Evolutionary conservation across 306 rosid genomes (phyloP), one percentile per base, ranked within the genome.

Genomic region (Prosopis cineraria): DNA sequence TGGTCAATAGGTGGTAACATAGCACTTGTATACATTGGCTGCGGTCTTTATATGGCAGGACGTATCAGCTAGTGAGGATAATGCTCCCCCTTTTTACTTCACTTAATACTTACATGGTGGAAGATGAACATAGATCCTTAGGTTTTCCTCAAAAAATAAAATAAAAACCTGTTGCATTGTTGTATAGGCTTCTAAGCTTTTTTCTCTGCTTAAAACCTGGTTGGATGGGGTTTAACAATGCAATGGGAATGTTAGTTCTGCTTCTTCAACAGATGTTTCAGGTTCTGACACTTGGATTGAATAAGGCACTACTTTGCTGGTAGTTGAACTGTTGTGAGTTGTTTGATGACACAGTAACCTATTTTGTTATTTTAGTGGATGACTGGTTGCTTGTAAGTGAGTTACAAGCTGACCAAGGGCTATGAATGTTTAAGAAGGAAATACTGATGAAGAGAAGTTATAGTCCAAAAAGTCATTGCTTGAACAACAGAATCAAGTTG

Each of bases 401-500:
- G 13, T 44, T 11, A 12, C 3, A 7, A 6, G 30, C 60, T 53
- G 60, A 52, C 25, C 20, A 52, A 5, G 6, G 59, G 59, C 60
- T 2, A 30, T 25, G 8, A 58, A 27, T 58, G 9, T 64, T 34
- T 64, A 33, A 34, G 4, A 14, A 9, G 70, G 27, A 1, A 27
- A 66, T 39, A 66, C 31, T 22, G 50, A 39, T 37, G 17, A 39
- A 29, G 25, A 69, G 66, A 29, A 58, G 62, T 62, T 81, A 29
- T 30, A 13, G 34, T 72, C 48, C 33, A 22, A 65, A 37, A 53
- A 59, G 71, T 11, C 30, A 30, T 30, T 31, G 9, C 36, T 74
- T 33, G 34, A 34, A 56, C 16, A 43, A 16, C 31, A 20, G 19
- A 34, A 29, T 75, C 66, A 36, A 25, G 41, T 25, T 36, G 76